Conservation (phyloP, 2,329 filamentous ascomycete genomes). For the Fusarium ramigenum region DNA sequence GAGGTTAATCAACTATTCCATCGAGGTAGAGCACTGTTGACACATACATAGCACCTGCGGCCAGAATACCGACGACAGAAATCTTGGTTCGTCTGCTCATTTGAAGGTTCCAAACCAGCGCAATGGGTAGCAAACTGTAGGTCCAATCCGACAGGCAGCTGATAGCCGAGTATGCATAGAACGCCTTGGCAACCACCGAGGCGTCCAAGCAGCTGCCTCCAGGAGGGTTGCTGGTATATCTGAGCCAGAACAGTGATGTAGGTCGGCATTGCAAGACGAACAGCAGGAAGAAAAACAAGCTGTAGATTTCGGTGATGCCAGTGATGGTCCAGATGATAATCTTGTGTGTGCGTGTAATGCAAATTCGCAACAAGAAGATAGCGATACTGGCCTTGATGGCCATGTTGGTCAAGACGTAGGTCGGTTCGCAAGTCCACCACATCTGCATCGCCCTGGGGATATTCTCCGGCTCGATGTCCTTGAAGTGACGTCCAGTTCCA, state of each 20-base stretch:
- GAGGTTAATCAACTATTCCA: neutral
- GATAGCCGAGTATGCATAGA: slow-evolving; percentile 49
- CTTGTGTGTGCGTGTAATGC: slow-evolving; percentile 34
- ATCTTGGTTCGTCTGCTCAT: slow-evolving; percentile 52
- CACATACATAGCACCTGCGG: slow-evolving; percentile 20
- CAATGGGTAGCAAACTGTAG: slow-evolving; percentile 52
- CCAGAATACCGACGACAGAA: slow-evolving; percentile 44
- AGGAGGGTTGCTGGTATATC: slow-evolving; percentile 32
- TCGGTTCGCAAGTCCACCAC: slow-evolving; percentile 54
- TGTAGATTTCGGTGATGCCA: slow-evolving; percentile 46
- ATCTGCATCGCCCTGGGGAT: slow-evolving; percentile 46
- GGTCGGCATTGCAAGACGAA: slow-evolving; percentile 53
- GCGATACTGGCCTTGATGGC: slow-evolving; percentile 53
- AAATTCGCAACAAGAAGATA: slow-evolving; percentile 52
- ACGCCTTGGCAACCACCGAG: neutral
- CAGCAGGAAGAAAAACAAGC: slow-evolving; percentile 51
- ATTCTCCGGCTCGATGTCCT: neutral
- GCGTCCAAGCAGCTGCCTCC: neutral
- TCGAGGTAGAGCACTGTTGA: rapidly evolving
- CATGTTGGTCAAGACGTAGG: slow-evolving; percentile 50
- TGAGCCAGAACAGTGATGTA: slow-evolving; percentile 51
- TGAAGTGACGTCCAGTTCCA: slow-evolving; percentile 12
- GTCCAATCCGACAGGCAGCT: slow-evolving; percentile 53
- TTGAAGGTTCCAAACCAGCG: slow-evolving; percentile 52
- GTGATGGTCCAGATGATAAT: slow-evolving; percentile 4